Evolutionary conservation across 495 filamentous ascomycete species (phyloP), one percentile per base, ranked within the genome.

Genomic region (Hyaloscypha variabilis): DNA sequence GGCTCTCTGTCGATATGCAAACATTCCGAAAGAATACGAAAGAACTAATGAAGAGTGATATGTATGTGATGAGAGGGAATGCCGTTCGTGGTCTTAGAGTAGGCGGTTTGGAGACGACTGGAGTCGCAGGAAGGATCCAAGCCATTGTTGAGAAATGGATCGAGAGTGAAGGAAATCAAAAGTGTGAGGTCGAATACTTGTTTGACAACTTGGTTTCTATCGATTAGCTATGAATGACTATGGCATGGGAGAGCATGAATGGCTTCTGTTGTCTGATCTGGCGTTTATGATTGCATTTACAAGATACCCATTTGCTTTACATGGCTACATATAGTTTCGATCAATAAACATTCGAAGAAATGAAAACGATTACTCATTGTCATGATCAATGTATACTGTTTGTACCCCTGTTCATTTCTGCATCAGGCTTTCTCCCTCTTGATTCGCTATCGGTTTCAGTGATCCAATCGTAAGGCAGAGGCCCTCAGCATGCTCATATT

Each of bases 231-330:
- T 54, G 39, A 52, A 46, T 58, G 36, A 24, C 61, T 1, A 52
- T 46, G 61, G n/a, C 29, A 30, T 13, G 3, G 24, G 39, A 19
- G 39, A 11, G 39, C 39, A 46, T 46, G 17, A 17, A 10, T 46
- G 1, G 39, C 39, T 46, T 46, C 13, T 17, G 17, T 46, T 46
- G 39, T 3, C 14, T 46, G 8, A 46, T 46, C 13, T 46, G 6
- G 58, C 58, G 36, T 61, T 24, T 62, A 53, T 58, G 28, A 39
- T 25, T 64, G 61, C 56, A 68, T 68, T 60, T 65, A 58, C 61
- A 34, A 68, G 65, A 68, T 68, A 64, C 60, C 66, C 64, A 65
- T 51, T 59, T 58, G 63, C 63, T 53, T 59, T 52, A 24, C 26
- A 57, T 24, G 19, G 39, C 39, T 46, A 46, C 19, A 34, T 11